These are phyloP conservation scores for Echites panduratus DNA, from an alignment of 257 asterid genomes.

Conservation along the genomic window DNA sequence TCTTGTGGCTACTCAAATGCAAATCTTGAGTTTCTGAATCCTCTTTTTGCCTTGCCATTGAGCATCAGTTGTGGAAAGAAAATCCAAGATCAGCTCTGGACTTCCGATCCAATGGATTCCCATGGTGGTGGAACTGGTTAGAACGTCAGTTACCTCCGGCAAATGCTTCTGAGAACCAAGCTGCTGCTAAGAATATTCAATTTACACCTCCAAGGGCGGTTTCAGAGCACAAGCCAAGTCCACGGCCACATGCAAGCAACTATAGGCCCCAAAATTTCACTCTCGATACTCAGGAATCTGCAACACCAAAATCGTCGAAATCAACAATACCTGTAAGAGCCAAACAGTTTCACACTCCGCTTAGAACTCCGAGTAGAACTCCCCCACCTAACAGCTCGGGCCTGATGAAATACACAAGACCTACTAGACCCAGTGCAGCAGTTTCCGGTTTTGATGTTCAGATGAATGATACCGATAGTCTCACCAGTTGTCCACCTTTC, in stretches of 20 bases:
- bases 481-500: constrained; percentile 86
- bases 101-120: constrained; percentile 52
- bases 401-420: constrained; percentile 29
- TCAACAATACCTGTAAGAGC: constrained; percentile 53
- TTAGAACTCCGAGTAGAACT: constrained; percentile 52
- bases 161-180: constrained; percentile 33
- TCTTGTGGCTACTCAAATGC: not conserved
- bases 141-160: constrained; percentile 58
- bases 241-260: constrained; percentile 31
- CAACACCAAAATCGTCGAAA: constrained; percentile 69
- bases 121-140: constrained; percentile 99
- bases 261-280: constrained; percentile 20
- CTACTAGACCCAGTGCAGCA: constrained; percentile 44
- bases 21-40: not conserved
- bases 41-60: not conserved
- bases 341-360: constrained; percentile 54
- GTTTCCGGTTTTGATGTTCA: constrained; percentile 36
- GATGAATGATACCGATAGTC: constrained; percentile 79
- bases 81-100: constrained; percentile 41
- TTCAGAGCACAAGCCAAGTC: constrained; percentile 61
- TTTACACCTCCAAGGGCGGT: constrained; percentile 54
- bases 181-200: constrained; percentile 26
- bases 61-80: constrained; percentile 63
- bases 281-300: constrained; percentile 44
- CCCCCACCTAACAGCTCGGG: constrained; percentile 35